A percentile compares a stretch with the other conserved stretches of the same genome.
Evolutionary conservation across 306 rosid genomes (phyloP).

Genomic region (Abrus precatorius): DNA sequence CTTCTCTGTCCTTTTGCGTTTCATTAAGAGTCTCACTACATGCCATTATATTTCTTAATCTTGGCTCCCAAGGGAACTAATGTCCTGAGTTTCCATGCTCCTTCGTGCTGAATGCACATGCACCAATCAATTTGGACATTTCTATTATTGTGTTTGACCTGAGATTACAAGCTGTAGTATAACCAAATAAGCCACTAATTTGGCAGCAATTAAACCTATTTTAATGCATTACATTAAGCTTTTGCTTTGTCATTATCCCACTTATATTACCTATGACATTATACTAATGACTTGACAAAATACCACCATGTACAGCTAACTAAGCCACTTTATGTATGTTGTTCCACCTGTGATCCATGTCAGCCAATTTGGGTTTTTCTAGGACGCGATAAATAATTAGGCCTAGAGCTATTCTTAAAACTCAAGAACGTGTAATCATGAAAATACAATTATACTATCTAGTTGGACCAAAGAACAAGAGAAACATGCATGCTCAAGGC

Average conservation of each 20-base stretch:
- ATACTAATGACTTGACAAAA: constrained; percentile 38
- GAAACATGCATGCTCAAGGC: constrained; percentile 59
- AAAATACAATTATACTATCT: constrained; percentile 46
- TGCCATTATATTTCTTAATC: constrained; percentile 32
- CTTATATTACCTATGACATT: constrained; percentile 43
- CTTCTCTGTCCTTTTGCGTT: background rate
- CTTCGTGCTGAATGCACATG: constrained; percentile 54
- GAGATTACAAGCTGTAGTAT: constrained; percentile 51
- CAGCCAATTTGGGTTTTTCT: constrained; percentile 50
- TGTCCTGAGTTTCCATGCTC: constrained; percentile 41
- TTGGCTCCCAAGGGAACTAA: constrained; percentile 41
- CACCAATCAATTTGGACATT: constrained; percentile 46
- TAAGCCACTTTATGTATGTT: constrained; percentile 43
- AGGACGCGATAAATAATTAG: constrained; percentile 51
- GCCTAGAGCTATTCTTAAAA: constrained; percentile 53
- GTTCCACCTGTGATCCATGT: constrained; percentile 54
- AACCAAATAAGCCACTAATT: constrained; percentile 41
- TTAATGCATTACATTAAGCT: constrained; percentile 37
- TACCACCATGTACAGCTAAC: constrained; percentile 47
- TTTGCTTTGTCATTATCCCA: constrained; percentile 47
- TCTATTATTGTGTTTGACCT: constrained; percentile 46
- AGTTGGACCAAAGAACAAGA: constrained; percentile 61
- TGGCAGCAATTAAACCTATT: constrained; percentile 32
- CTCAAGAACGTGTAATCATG: constrained; percentile 54
- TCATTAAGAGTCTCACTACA: constrained; percentile 33